phyloP scores from a whole-genome alignment of 2,329 filamentous ascomycete species.

The Colletotrichum simmondsii region DNA sequence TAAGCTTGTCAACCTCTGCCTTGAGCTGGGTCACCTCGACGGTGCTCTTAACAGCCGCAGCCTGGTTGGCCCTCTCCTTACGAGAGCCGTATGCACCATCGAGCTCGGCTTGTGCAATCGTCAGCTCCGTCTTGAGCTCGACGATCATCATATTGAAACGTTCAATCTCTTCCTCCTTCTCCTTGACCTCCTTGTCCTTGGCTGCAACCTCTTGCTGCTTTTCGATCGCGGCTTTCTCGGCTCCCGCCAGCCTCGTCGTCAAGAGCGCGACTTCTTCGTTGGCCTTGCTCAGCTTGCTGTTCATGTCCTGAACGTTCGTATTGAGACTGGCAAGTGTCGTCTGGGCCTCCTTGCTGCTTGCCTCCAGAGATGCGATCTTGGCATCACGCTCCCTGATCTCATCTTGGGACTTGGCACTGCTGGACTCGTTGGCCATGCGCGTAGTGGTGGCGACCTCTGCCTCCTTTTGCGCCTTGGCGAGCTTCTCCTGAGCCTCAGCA shows the following conservation, averaged over 20 bases:
- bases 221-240: slow-evolving; percentile 41
- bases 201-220: slow-evolving; percentile 56
- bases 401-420: slow-evolving; percentile 39
- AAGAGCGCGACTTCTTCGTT: slow-evolving; percentile 52
- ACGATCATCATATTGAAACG: slow-evolving; percentile 62
- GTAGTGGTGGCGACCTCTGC: slow-evolving; percentile 50
- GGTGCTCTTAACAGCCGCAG: slow-evolving; percentile 63
- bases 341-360: slow-evolving; percentile 50
- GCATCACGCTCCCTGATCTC: slow-evolving; percentile 52
- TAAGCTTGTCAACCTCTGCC: slow-evolving; percentile 60
- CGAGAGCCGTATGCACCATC: slow-evolving; percentile 71
- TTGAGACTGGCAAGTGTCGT: slow-evolving; percentile 45
- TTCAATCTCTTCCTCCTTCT: slow-evolving; percentile 63
- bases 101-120: slow-evolving; percentile 69
- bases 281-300: slow-evolving; percentile 51
- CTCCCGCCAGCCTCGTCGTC: slow-evolving; percentile 46
- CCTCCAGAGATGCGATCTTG: slow-evolving; percentile 53
- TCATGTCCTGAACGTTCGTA: slow-evolving; percentile 39
- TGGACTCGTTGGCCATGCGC: slow-evolving; percentile 37
- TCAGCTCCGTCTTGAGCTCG: slow-evolving; percentile 71
- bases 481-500: slow-evolving; percentile 56
- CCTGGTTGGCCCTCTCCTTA: slow-evolving; percentile 67
- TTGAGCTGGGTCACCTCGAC: slow-evolving; percentile 58
- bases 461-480: slow-evolving; percentile 59
- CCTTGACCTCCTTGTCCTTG: slow-evolving; percentile 51